Percentiles rank a stretch among this genome's conserved stretches.
Conservation (phyloP, 2,329 filamentous ascomycete genomes). For the Aspergillus proliferans region DNA sequence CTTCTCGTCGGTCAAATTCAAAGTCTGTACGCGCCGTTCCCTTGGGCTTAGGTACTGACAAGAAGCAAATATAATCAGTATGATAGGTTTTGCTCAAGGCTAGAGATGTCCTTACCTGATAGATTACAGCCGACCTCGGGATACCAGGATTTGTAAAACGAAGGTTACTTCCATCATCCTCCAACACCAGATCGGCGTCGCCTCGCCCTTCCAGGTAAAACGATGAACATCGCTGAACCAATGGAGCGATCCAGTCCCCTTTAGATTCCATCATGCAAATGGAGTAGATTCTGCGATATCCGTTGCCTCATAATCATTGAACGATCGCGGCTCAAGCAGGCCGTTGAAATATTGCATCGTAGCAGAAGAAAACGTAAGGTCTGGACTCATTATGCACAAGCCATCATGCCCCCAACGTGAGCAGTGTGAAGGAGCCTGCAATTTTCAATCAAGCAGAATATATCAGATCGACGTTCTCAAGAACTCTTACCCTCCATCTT, state of each 20-base stretch:
- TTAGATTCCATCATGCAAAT: conserved; percentile 18
- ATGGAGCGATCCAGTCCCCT: conserved; percentile 19
- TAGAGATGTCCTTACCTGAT: conserved; percentile 18
- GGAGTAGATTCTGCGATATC: conserved; percentile 5
- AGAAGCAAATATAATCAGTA: background rate
- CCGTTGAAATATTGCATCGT: background rate
- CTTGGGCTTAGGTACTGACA: too few relatives aligned
- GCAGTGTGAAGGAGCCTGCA: background rate
- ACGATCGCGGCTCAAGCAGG: background rate
- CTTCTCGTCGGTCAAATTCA: conserved; percentile 29
- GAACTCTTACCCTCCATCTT: background rate
- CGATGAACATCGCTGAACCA: conserved; percentile 18
- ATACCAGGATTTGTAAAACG: conserved; percentile 17
- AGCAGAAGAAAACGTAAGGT: background rate
- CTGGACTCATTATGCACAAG: background rate
- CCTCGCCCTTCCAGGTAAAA: conserved; percentile 10
- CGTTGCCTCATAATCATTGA: conserved; percentile 1
- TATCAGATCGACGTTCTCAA: background rate
- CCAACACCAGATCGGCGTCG: conserved; percentile 11
- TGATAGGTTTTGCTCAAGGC: background rate
- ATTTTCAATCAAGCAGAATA: background rate
- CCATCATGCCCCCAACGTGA: background rate
- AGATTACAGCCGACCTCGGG: conserved; percentile 19
- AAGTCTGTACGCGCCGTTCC: background rate
- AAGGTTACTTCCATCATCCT: conserved; percentile 31